phyloP scores from a whole-genome alignment of 2,329 filamentous ascomycete species.

The Bipolaris victoriae region DNA sequence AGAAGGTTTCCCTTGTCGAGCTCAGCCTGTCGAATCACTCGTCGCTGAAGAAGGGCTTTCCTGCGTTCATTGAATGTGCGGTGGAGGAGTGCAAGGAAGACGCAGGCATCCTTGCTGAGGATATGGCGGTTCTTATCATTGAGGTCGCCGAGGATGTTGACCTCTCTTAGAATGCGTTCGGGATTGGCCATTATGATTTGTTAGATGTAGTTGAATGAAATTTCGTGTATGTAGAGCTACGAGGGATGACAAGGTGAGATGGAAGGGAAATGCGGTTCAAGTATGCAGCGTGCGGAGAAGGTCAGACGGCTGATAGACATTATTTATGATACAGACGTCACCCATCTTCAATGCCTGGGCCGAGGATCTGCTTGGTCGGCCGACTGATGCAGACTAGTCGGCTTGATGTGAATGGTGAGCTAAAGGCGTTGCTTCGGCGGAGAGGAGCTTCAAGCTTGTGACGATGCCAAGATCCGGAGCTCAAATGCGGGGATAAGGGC shows the following conservation, averaged over 20 bases:
- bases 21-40: slow-evolving; percentile 85
- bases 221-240: slow-evolving; percentile 9
- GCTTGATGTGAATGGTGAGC: slow-evolving; percentile 39
- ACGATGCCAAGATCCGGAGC: slow-evolving; percentile 40
- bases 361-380: slow-evolving; percentile 41
- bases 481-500: slow-evolving; percentile 32
- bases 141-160: slow-evolving; percentile 81
- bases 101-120: slow-evolving; percentile 84
- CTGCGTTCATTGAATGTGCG: slow-evolving; percentile 90
- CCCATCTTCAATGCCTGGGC: slow-evolving; percentile 36
- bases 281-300: slow-evolving; percentile 34
- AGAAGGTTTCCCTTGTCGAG: slow-evolving; percentile 87
- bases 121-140: slow-evolving; percentile 85
- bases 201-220: slow-evolving; percentile 14
- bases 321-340: slow-evolving; percentile 43
- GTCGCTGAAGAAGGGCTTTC: slow-evolving; percentile 86
- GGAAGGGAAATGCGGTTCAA: slow-evolving; percentile 33
- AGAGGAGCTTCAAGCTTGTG: slow-evolving; percentile 45
- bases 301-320: slow-evolving; percentile 32
- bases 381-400: slow-evolving; percentile 36
- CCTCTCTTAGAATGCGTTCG: slow-evolving; percentile 83
- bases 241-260: slow-evolving; percentile 9
- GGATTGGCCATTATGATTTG: slow-evolving; percentile 52
- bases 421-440: slow-evolving; percentile 33
- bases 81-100: slow-evolving; percentile 93